Conservation (phyloP, 768 basidiomycete genomes). For the Suillus clintonianus region DNA sequence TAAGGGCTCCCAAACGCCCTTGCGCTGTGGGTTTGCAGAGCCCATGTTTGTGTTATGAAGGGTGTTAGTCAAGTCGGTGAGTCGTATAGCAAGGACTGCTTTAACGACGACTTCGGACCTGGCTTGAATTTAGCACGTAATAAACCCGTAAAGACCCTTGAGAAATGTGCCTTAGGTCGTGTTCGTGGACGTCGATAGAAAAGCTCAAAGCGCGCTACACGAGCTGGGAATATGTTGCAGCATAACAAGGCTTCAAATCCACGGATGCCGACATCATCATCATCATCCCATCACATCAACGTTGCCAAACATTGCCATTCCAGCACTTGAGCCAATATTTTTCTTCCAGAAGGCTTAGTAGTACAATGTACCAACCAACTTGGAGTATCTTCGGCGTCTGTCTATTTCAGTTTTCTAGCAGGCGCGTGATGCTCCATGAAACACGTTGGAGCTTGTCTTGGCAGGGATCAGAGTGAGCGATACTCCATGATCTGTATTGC, state of each 20-base stretch:
- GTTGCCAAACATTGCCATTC: not conserved
- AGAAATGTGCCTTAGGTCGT: not conserved
- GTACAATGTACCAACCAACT: not conserved
- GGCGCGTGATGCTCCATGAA: not conserved
- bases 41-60: conserved; percentile 13
- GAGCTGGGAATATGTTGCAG: not conserved
- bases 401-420: not conserved
- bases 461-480: not conserved
- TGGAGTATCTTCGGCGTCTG: not conserved
- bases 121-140: not conserved
- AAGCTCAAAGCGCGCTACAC: not conserved
- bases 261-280: not conserved
- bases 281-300: not conserved
- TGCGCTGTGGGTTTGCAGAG: conserved; percentile 29
- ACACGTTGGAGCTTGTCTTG: not conserved
- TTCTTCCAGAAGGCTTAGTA: not conserved
- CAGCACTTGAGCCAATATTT: not conserved
- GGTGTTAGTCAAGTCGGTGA: not conserved
- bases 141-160: not conserved
- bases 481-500: too few species aligned
- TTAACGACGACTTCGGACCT: not conserved
- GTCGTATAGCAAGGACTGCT: not conserved
- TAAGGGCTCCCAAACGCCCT: conserved; percentile 63
- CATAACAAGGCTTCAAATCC: not conserved
- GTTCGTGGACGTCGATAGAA: not conserved